phyloP scores from a whole-genome alignment of 2,329 filamentous ascomycete genomes.

The Fusarium sp. region DNA sequence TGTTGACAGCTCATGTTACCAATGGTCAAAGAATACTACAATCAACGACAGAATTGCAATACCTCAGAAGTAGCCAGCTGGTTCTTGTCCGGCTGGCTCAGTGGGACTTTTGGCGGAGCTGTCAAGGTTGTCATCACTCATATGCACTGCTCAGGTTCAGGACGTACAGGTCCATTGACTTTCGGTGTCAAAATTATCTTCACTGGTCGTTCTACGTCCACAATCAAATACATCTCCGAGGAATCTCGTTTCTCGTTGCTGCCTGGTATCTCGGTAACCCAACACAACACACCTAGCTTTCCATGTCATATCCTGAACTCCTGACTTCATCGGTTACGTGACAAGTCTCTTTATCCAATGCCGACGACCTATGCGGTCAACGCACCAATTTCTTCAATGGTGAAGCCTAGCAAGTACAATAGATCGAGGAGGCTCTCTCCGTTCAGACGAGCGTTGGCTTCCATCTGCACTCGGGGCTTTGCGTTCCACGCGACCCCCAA shows the following conservation, averaged over 20 bases:
- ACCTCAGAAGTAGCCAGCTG: background rate
- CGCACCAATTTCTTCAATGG: conserved; percentile 65
- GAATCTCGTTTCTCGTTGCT: conserved; percentile 24
- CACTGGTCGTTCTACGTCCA: background rate
- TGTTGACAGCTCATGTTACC: background rate
- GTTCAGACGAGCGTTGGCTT: conserved; percentile 79
- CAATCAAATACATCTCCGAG: background rate
- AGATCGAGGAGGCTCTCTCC: conserved; percentile 76
- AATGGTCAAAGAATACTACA: background rate
- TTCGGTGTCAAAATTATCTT: background rate
- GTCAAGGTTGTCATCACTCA: background rate
- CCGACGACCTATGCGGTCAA: conserved; percentile 38
- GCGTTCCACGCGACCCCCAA: conserved; percentile 86
- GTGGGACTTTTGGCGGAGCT: background rate
- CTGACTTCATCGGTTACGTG: conserved; percentile 11
- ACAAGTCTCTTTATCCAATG: conserved; percentile 16
- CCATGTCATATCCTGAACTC: conserved; percentile 29
- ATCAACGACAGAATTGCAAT: background rate
- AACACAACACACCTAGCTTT: conserved; percentile 37
- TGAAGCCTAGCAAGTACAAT: conserved; percentile 79
- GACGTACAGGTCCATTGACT: background rate
- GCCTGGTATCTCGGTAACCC: conserved; percentile 39
- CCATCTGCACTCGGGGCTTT: conserved; percentile 83
- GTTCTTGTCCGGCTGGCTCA: background rate
- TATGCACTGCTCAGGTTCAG: background rate